Evolutionary conservation across 2,329 filamentous ascomycete species (phyloP), one percentile per base, ranked within the genome.

Genomic region (Parasarocladium wereldwijsianum): DNA sequence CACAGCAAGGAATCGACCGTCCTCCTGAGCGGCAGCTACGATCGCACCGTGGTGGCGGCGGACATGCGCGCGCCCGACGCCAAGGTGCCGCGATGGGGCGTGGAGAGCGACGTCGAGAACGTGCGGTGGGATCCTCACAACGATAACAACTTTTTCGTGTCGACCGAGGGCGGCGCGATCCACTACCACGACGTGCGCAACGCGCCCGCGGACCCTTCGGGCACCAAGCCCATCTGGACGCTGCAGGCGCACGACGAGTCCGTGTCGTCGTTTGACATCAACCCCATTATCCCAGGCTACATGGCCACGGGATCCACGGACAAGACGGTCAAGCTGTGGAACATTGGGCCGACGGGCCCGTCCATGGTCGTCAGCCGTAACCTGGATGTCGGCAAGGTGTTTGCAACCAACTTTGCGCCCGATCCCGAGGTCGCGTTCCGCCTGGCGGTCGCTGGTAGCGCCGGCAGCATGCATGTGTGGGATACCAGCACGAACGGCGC

Each of bases 251-350:
- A 98, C 59, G 85, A 94, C 50, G 76, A 87, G 53, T 82, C 83
- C 3, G 69, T 96, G 25, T 93, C 85, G 7, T 76, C 84, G 1
- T 94, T 98, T 51, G 86, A 93, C 52, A 70, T 96, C 57, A 96
- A 94, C 62, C 67, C 76, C 4, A 62, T 76, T 29, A 84, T 98
- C 35, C 87, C 90, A 1, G 90, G 90, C 24, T 94, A 83, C 65
- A 70, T 98, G 55, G 90, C 74, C 10, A 96, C 90, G 1, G 90
- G 86, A 3, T 93, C 85, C 3, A 86, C 82, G 10, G 90, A 98
- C 62, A 87, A 84, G 62, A 82, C 79, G 5, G 85, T 96, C 43
- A 98, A 98, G 65, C 65, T 98, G 34, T 98, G 90, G 90, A 93
- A 93, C 55, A 74, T 94, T 34, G 70, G 78, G 42, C 55, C 77